Base-by-base conservation (phyloP, 176 grass and related monocot species). In the Carex parvula region DNA sequence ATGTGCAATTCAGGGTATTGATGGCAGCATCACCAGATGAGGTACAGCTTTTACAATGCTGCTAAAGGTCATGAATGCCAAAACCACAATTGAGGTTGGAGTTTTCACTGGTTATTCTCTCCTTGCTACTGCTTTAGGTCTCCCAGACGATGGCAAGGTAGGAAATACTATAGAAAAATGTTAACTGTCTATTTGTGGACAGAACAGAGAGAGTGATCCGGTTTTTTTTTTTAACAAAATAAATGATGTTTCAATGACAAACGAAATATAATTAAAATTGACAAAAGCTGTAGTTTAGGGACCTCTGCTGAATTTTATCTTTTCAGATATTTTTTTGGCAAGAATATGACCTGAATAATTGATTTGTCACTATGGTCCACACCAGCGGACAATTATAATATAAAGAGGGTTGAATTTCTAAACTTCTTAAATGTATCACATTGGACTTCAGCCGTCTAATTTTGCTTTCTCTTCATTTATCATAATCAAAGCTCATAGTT, bases 61-160 rank as follows among this genome's bases (percentile, higher is more conserved):
- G 88, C 81, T 97, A 2, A 97, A 94, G 65, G 2, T 92, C 56
- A 80, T 87, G 59, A 93, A 93, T 69, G 92, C 94, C 60, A 89
- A 85, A 89, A 91, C 87, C 3, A 90, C 87, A 2, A 87, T 94
- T 18, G 94, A 97, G 85, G 79, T 97, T 10, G 94, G 92, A 52
- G 92, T 94, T 14, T 97, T 87, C 87, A 97, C 92, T 57, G 94
- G 94, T 30, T 89, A 82, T 86, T 97, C 92, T 53, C 83, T 94
- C 13, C 94, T 97, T 9, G 88, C 90, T 60, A 88, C 94, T 6
- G 90, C 92, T 18, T 92, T 97, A 35, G 86, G 90, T 69, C 68
- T 97, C 58, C 92, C 94, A 0, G 64, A 94, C 18, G 92, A 97
- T 65, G 94, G 94, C 75, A 88, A 62, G 85, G 81, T 97, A 64